Conservation (phyloP, 2,329 filamentous ascomycete species). For the Periconia sp. region DNA sequence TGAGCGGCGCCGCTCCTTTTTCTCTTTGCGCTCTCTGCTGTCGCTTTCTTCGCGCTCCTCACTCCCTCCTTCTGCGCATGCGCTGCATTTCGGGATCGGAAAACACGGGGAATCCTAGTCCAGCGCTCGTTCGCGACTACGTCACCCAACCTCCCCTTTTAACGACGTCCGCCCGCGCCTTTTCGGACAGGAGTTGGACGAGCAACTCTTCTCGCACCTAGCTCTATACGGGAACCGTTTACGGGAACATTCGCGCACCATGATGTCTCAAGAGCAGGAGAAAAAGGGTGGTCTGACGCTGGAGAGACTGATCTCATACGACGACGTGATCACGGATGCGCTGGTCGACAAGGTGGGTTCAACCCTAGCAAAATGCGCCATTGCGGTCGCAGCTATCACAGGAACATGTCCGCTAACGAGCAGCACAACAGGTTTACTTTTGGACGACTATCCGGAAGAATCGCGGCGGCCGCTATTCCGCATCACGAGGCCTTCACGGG, state of each 20-base stretch:
- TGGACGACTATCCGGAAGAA: slow-evolving; percentile 98
- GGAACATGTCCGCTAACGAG: slow-evolving; percentile 19
- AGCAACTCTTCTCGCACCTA: background rate
- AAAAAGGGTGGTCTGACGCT: slow-evolving; percentile 81
- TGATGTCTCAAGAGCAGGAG: slow-evolving; percentile 54
- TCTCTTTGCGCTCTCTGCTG: slow-evolving; percentile 16
- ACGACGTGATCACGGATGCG: slow-evolving; percentile 94
- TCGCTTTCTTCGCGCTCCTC: slow-evolving; percentile 7
- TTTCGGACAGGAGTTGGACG: background rate
- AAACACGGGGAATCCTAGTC: too few species aligned
- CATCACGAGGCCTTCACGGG: slow-evolving; percentile 77
- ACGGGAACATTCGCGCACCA: slow-evolving; percentile 26
- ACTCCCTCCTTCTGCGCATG: slow-evolving; percentile 1
- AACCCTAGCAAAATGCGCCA: slow-evolving; percentile 6
- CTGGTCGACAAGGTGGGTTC: slow-evolving; percentile 86
- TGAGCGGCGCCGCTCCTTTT: slow-evolving; percentile 38
- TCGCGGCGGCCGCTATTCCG: slow-evolving; percentile 79
- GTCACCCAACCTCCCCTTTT: slow-evolving; percentile 41
- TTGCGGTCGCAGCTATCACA: slow-evolving; percentile 13
- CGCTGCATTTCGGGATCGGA: too few species aligned
- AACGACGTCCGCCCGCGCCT: background rate
- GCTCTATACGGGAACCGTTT: background rate
- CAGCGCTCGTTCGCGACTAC: slow-evolving; percentile 21
- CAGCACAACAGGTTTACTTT: slow-evolving; percentile 75
- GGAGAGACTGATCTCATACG: slow-evolving; percentile 87